Conservation (phyloP, 768 basidiomycete species). For the Lactifluus piperatus region DNA sequence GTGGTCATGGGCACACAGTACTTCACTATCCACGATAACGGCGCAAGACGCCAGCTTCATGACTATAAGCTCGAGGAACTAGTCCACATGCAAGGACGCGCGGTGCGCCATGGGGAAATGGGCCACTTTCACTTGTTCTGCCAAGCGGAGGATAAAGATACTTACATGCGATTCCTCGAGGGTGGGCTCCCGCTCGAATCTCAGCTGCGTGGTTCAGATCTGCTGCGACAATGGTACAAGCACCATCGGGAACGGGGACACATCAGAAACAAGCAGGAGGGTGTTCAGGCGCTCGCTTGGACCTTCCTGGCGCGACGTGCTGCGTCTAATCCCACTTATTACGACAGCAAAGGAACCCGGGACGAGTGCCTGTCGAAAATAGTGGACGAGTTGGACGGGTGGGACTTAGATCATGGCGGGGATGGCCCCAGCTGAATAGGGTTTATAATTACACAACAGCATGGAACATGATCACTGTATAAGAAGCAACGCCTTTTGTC, state of each 20-base stretch:
- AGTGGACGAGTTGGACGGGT: conserved; percentile 44
- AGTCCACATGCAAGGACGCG: conserved; percentile 86
- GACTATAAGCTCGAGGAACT: conserved; percentile 81
- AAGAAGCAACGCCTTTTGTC: neutral
- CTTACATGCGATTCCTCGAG: conserved; percentile 73
- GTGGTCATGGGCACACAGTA: conserved; percentile 94
- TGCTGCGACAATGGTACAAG: conserved; percentile 41
- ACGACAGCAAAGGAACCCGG: conserved; percentile 45
- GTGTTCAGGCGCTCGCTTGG: conserved; percentile 70
- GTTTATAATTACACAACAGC: neutral
- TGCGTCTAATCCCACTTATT: conserved; percentile 76
- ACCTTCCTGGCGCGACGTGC: conserved; percentile 71
- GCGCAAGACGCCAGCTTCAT: conserved; percentile 54
- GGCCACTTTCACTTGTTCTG: conserved; percentile 84
- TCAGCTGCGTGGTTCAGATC: conserved; percentile 43
- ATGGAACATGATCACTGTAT: neutral
- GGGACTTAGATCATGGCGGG: neutral
- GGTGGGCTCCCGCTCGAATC: conserved; percentile 92
- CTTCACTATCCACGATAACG: conserved; percentile 38
- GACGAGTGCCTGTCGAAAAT: conserved; percentile 60
- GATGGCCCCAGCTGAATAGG: conserved; percentile 3
- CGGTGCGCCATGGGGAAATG: conserved; percentile 44
- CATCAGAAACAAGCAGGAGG: conserved; percentile 50
- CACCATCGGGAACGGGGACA: conserved; percentile 31
- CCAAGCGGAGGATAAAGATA: conserved; percentile 76